Evolutionary conservation across 495 filamentous ascomycete species (phyloP), one percentile per base, ranked within the genome.

Genomic region (Cryomyces antarcticus): DNA sequence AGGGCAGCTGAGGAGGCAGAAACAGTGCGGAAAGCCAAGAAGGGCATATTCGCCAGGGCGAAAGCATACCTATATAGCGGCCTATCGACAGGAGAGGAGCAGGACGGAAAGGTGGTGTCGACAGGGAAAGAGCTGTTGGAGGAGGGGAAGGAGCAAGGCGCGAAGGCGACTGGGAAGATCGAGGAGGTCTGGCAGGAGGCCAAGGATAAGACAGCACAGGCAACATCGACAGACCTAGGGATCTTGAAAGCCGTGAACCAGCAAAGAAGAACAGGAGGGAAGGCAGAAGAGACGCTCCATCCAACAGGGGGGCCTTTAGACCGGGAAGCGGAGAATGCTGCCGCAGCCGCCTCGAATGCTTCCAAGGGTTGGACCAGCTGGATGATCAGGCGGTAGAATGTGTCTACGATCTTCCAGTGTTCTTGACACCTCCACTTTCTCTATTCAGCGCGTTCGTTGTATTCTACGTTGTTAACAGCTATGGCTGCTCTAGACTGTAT

Each of bases 1-100:
- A 42, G 53, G 17, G 60, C 58, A 24, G 51, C 51, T 17, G 41
- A 45, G 24, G 51, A 56, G 48, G 49, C 56, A 28, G 40, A 43
- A 11, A 45, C 44, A 39, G 52, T 41, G 41, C 46, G 52, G 44
- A 41, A 44, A 44, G 48, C 46, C 7, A 44, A 44, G 41, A 47
- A 48, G 28, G 57, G 58, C 29, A 39, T 54, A 46, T 48, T 56
- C n/a, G 48, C 47, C 44, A 39, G 52, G 31, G 39, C 28, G 13
- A 47, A 13, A 28, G 44, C 51, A 9, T 54, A 46, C 40, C 30
- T 55, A 12, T 48, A 52, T 40, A 45, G 55, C 7, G 51, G 49
- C 9, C 42, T 52, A 37, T 45, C 44, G 43, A 37, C 27, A 34
- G 53, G 49, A 42, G 51, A 49, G 41, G 33, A 46, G 36, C 45